Evolutionary conservation across 306 rosid species (phyloP), one percentile per base, ranked within the genome.

Genomic region (Notholithocarpus densiflorus): DNA sequence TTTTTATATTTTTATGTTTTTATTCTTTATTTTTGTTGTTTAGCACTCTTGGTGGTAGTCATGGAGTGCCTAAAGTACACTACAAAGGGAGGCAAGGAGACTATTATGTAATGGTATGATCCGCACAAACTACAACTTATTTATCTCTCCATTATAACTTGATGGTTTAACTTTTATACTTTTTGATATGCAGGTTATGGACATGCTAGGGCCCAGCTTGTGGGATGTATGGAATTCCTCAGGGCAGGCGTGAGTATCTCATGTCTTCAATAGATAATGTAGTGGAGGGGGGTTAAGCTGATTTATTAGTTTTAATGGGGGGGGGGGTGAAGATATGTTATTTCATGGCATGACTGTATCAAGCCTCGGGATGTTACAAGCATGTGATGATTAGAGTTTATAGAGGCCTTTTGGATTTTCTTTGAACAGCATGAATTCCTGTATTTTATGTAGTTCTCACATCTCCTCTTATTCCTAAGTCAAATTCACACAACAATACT

Each of bases 201-300:
- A 96, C 84, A 96, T 96, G 89, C 90, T 96, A 75, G 99, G 99
- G 23, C 99, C 99, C 52, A 96, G 97, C 80, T 83, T 96, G 84
- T 96, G 99, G 98, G 99, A 96, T 89, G 96, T 91, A 18, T 93
- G 99, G 99, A 94, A 94, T 84, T 56, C 97, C 84, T 94, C 97
- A 56, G 92, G 91, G 75, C 98, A 94, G 87, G 84, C 92, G 98
- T 94, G 87, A 92, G 98, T 86, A 79, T 74, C 73, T 68, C 54
- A 17, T 75, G 56, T 56, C 27, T 60, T 71, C 31, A 61, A 54
- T n/a, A 24, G 5, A 34, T 53, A 15, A 31, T 26, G 53, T 48
- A 48, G 53, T 48, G 53, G 53, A 40, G 62, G 51, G 54, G 13
- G 64, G 6, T 51, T 61, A 29, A 34, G 56, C 37, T 24, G 45